These are phyloP conservation scores for Massospora cicadina DNA, from an alignment of 371 early-diverging fungal genomes.

Conservation along the genomic window DNA sequence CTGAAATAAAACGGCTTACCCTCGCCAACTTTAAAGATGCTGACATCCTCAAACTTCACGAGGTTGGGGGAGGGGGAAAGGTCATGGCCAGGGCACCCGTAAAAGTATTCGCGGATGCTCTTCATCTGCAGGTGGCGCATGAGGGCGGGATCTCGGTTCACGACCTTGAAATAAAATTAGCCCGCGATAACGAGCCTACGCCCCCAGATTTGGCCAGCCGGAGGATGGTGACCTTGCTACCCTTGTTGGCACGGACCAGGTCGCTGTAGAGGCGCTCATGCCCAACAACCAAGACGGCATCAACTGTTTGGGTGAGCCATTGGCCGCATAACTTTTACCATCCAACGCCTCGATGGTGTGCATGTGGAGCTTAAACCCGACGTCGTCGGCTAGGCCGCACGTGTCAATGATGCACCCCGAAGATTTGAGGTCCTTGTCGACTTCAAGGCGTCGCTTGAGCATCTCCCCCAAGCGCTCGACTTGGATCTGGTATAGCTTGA, in stretches of 20 bases:
- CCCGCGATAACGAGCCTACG: constrained; percentile 20
- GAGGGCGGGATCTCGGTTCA: constrained; percentile 56
- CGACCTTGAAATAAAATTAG: constrained; percentile 29
- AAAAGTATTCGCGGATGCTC: constrained; percentile 82
- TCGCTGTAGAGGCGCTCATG: constrained; percentile 84
- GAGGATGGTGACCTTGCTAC: constrained; percentile 39
- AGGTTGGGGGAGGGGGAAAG: constrained; percentile 68
- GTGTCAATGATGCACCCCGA: constrained; percentile 54
- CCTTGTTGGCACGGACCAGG: constrained; percentile 32
- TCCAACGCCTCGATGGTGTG: constrained; percentile 41
- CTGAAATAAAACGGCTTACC: constrained; percentile 18
- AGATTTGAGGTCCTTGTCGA: constrained; percentile 33
- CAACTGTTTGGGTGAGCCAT: constrained; percentile 24
- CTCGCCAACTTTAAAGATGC: constrained; percentile 68
- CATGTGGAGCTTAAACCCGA: constrained; percentile 40
- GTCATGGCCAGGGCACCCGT: constrained; percentile 57
- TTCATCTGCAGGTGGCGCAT: constrained; percentile 46
- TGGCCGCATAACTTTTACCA: constrained; percentile 21
- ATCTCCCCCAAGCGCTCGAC: constrained; percentile 37
- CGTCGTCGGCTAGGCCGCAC: constrained; percentile 35
- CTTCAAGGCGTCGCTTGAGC: constrained; percentile 39
- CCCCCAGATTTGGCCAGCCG: constrained; percentile 89
- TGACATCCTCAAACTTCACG: constrained; percentile 54
- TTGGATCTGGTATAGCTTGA: constrained; percentile 48
- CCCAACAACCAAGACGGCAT: constrained; percentile 72